Percentiles rank a stretch among this genome's conserved stretches.
These are phyloP conservation scores for Septoria linicola DNA, from an alignment of 2,329 filamentous ascomycete genomes.

Conservation along the genomic window DNA sequence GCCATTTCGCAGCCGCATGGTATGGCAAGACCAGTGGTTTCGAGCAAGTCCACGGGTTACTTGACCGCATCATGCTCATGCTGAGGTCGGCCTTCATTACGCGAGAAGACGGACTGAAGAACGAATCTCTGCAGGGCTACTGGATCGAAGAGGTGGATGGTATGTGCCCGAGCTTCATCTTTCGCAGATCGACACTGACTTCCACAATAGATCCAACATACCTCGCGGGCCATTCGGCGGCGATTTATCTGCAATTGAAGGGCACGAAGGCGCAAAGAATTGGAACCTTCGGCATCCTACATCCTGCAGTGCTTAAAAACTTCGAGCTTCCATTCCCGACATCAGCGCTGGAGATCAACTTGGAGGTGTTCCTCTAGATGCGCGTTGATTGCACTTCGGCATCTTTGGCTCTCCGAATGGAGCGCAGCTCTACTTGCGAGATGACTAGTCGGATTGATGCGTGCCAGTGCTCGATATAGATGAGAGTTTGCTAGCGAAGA, in stretches of 20 bases:
- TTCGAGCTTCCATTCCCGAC: constrained; percentile 92
- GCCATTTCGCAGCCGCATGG: constrained; percentile 93
- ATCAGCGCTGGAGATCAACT: constrained; percentile 89
- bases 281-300: constrained; percentile 89
- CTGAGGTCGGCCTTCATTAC: constrained; percentile 78
- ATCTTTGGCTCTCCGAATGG: no score
- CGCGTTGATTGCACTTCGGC: not conserved
- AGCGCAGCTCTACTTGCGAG: not conserved
- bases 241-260: constrained; percentile 72
- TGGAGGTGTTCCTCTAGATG: constrained; percentile 80
- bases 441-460: not conserved
- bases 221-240: constrained; percentile 84
- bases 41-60: constrained; percentile 88
- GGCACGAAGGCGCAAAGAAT: constrained; percentile 71
- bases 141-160: constrained; percentile 91
- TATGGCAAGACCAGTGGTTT: constrained; percentile 94
- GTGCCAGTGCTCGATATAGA: not conserved
- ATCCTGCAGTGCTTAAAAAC: constrained; percentile 88
- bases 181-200: constrained; percentile 13
- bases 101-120: constrained; percentile 65
- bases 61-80: constrained; percentile 92
- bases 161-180: no score
- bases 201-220: constrained; percentile 70
- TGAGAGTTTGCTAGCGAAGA: not conserved
- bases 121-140: constrained; percentile 60